Base-by-base conservation (phyloP, 179 eudicot species). In the Gypsophila paniculata region DNA sequence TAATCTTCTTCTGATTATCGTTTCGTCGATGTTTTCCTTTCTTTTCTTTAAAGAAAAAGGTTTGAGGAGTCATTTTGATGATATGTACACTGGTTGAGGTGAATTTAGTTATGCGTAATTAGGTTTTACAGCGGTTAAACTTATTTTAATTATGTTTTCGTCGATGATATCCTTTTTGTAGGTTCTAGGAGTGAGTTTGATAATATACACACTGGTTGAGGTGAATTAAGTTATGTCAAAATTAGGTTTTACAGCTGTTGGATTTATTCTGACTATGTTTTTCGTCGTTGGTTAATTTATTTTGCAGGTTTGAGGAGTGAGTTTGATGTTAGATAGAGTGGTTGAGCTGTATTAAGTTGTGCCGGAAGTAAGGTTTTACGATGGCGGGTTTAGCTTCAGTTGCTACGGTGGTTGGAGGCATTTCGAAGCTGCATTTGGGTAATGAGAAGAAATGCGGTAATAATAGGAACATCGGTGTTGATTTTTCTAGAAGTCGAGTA, bases 321-420 rank as follows among this genome's bases (percentile, higher is more conserved):
- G 19, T 68, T 75, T 59, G 61, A 34, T 48, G 68, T 26, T 46
- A 67, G 9, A 25, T 14, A 51, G 0, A 14, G 59, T 68, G 38
- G 6, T 51, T 54, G 59, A 54, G 61, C 22, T 34, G 46, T 10
- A 13, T 44, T 34, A 19, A 42, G 12, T 53, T 10, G 23, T 54
- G 1, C 25, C 59, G 59, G 19, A 54, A 54, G 8, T 19, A 46
- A 9, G 52, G 59, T 54, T 54, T 54, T 52, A 46, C 21, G 57
- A 83, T 80, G 83, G 82, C 84, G 69, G 65, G 59, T 44, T 51
- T 68, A 53, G 74, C 84, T 46, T 73, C 86, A 39, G 82, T 82
- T 66, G 66, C 78, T 26, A 70, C 78, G 49, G 79, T 78, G 32
- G 72, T 76, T 52, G 78, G 82, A 1, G 82, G 84, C 8, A 65